Evolutionary conservation across 306 rosid species (phyloP).

Genomic region (Styphnolobium japonicum): DNA sequence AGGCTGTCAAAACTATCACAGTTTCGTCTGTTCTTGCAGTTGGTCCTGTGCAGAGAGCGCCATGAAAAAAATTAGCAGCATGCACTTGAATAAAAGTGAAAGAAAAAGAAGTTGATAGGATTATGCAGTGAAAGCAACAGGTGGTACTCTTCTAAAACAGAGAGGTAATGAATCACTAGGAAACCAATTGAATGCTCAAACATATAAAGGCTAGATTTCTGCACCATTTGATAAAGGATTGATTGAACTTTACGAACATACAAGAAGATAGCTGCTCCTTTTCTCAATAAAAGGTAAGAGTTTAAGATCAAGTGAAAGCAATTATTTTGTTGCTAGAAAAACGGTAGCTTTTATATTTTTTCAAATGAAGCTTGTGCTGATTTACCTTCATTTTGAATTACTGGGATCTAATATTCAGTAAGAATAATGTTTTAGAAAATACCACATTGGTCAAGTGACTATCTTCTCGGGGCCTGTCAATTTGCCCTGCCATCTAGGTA

Average conservation of each 20-base stretch:
- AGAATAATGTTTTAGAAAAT: neutral
- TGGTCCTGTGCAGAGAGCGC: constrained; percentile 51
- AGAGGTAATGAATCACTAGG: neutral
- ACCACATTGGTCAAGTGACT: neutral
- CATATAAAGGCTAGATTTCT: neutral
- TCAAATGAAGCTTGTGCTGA: neutral
- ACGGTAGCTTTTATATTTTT: neutral
- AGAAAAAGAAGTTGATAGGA: neutral
- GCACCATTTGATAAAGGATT: neutral
- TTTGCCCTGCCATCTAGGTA: neutral
- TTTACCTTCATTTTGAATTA: neutral
- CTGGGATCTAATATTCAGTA: neutral
- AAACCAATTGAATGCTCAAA: neutral
- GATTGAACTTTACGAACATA: neutral
- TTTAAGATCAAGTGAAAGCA: neutral
- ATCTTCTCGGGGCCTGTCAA: neutral
- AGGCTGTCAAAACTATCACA: constrained; percentile 18
- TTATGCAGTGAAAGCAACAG: neutral
- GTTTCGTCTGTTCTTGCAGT: constrained; percentile 64
- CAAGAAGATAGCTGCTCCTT: neutral
- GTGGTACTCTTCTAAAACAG: neutral
- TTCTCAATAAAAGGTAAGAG: neutral
- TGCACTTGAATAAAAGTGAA: neutral
- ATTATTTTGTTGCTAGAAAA: neutral
- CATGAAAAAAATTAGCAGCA: constrained; percentile 6